Conservation (phyloP, 1,139 yeast species). For the Pichia inconspicua region DNA sequence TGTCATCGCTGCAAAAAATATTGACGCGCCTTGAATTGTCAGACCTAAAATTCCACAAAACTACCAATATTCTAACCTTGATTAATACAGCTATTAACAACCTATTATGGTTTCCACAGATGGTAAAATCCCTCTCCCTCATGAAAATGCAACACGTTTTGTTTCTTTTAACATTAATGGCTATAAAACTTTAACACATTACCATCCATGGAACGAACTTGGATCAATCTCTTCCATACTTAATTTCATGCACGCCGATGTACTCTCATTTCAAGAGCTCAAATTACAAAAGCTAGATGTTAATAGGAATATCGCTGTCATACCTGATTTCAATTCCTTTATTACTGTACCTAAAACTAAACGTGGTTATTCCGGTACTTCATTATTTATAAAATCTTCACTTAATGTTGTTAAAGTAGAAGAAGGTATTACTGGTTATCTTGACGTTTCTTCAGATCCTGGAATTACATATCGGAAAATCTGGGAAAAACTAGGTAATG, state of each 20-base stretch:
- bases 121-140: slow-evolving; percentile 12
- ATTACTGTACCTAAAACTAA: slow-evolving; percentile 58
- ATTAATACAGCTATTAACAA: too few relatives aligned
- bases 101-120: neutral
- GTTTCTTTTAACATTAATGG: slow-evolving; percentile 81
- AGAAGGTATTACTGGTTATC: slow-evolving; percentile 80
- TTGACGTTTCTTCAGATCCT: slow-evolving; percentile 25
- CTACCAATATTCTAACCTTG: too few relatives aligned
- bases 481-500: slow-evolving; percentile 10
- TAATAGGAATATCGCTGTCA: slow-evolving; percentile 43
- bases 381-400: slow-evolving; percentile 62
- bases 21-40: too few relatives aligned
- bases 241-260: slow-evolving; percentile 54
- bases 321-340: slow-evolving; percentile 54
- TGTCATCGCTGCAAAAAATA: too few relatives aligned
- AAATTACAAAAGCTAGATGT: slow-evolving; percentile 42
- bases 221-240: slow-evolving; percentile 46
- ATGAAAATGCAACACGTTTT: slow-evolving; percentile 16
- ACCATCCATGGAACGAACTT: slow-evolving; percentile 70
- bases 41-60: too few relatives aligned
- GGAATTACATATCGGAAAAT: slow-evolving; percentile 19
- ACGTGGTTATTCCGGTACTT: slow-evolving; percentile 91
- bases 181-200: slow-evolving; percentile 66
- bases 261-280: slow-evolving; percentile 78
- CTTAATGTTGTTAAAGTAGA: slow-evolving; percentile 59